Evolutionary conservation across 2,329 filamentous ascomycete genomes (phyloP).

Genomic region (Dactylellina haptotyla): DNA sequence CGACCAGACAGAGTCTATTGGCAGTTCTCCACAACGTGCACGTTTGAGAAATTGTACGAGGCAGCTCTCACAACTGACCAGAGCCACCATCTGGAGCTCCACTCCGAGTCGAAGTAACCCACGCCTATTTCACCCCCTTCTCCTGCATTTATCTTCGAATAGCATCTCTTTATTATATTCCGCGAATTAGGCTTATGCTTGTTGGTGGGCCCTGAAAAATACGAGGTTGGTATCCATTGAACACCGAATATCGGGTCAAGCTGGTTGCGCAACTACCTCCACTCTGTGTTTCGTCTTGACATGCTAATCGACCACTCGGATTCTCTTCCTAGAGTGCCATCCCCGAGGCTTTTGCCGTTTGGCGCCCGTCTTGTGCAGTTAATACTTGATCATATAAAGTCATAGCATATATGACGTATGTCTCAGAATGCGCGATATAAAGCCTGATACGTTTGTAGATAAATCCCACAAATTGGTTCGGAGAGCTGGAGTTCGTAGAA

Average conservation of each 20-base stretch:
- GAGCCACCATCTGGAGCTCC: neutral
- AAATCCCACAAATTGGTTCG: neutral
- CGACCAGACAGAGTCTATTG: neutral
- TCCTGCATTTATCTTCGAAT: slow-evolving; percentile 1
- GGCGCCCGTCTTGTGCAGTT: slow-evolving; percentile 13
- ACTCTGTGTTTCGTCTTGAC: slow-evolving; percentile 25
- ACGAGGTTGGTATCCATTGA: slow-evolving; percentile 26
- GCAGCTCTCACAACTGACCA: slow-evolving; percentile 20
- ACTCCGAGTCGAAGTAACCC: slow-evolving; percentile 27
- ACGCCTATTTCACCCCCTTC: slow-evolving; percentile 10
- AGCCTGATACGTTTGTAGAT: slow-evolving; percentile 17
- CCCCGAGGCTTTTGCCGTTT: slow-evolving; percentile 8
- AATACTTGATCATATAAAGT: slow-evolving; percentile 11
- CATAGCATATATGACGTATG: slow-evolving; percentile 49
- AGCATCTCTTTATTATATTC: neutral
- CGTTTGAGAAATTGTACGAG: neutral
- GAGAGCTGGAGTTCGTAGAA: neutral
- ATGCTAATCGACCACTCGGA: slow-evolving; percentile 37
- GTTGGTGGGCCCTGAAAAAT: slow-evolving; percentile 39
- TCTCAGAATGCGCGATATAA: slow-evolving; percentile 55
- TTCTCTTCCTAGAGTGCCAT: slow-evolving; percentile 13
- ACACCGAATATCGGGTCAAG: neutral
- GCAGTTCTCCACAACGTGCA: neutral
- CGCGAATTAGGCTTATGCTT: neutral
- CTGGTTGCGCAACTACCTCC: neutral